Evolutionary conservation across 257 asterid genomes (phyloP).

Genomic region (Penstemon davidsonii): DNA sequence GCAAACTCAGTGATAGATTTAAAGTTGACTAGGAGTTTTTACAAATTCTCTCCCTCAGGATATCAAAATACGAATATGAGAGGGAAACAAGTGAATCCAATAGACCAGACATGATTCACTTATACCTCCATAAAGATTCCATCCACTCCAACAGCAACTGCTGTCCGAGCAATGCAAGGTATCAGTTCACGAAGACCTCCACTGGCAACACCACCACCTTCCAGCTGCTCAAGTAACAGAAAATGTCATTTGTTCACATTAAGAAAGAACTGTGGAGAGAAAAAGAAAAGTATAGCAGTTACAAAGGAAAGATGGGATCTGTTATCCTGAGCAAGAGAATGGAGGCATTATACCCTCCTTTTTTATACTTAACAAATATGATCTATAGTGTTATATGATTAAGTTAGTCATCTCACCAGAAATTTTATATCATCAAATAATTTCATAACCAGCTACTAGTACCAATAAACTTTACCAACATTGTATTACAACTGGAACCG

Average conservation of each 20-base stretch:
- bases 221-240: conserved; percentile 52
- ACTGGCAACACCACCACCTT: conserved; percentile 99
- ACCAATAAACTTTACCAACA: conserved; percentile 4
- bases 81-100: too few species aligned
- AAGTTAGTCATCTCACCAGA: not conserved
- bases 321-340: not conserved
- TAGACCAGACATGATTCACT: not conserved
- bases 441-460: conserved; percentile 14
- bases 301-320: not conserved
- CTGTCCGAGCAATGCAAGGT: conserved; percentile 96
- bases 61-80: conserved; percentile 9
- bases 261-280: conserved; percentile 1
- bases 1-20: conserved; percentile 10
- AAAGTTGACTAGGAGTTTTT: not conserved
- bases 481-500: not conserved
- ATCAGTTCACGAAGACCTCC: conserved; percentile 97
- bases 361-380: not conserved
- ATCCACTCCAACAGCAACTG: conserved; percentile 94
- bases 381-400: not conserved
- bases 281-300: not conserved
- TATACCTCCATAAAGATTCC: conserved; percentile 97
- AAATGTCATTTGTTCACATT: conserved; percentile 18
- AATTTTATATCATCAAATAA: conserved; percentile 3
- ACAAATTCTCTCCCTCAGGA: conserved; percentile 10
- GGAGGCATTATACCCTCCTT: too few species aligned